A percentile compares a stretch with the other conserved stretches of the same genome.
Conservation (phyloP, 2,329 filamentous ascomycete genomes). For the Chaetomiaceae sp. region DNA sequence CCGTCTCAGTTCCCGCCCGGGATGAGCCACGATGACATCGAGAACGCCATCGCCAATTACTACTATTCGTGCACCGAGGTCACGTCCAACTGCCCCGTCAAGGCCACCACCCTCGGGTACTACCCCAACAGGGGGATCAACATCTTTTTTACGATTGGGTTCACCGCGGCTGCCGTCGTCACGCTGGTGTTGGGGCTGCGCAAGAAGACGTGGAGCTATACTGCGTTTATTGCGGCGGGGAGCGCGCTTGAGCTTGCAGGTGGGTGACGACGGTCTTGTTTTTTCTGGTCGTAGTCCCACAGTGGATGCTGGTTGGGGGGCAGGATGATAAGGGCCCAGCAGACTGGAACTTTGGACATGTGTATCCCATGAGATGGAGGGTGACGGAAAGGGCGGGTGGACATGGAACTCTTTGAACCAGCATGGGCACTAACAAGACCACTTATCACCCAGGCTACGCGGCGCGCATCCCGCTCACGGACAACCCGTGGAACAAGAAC, state of each 20-base stretch:
- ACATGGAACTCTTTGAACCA: no score
- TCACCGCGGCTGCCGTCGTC: conserved; percentile 40
- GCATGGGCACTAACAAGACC: background rate
- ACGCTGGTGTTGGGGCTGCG: conserved; percentile 42
- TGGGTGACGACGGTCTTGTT: no score
- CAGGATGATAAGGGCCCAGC: no score
- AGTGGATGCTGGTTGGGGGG: no score
- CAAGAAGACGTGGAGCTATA: conserved; percentile 53
- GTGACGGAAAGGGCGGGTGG: background rate
- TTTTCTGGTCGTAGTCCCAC: no score
- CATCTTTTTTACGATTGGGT: conserved; percentile 48
- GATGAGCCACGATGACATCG: conserved; percentile 7
- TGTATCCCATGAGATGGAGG: no score
- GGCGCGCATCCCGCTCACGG: conserved; percentile 45
- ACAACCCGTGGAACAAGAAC: conserved; percentile 49
- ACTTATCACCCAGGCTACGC: conserved; percentile 42
- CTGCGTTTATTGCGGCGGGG: conserved; percentile 44
- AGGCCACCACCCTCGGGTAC: conserved; percentile 51
- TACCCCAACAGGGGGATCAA: conserved; percentile 52
- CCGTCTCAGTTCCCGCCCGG: conserved; percentile 14
- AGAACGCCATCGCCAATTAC: conserved; percentile 13
- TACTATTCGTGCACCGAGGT: conserved; percentile 36
- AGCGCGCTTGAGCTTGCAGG: conserved; percentile 48
- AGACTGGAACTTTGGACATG: no score
- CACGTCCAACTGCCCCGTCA: conserved; percentile 44